phyloP scores from a whole-genome alignment of 768 basidiomycete species.

The Collybia nuda region DNA sequence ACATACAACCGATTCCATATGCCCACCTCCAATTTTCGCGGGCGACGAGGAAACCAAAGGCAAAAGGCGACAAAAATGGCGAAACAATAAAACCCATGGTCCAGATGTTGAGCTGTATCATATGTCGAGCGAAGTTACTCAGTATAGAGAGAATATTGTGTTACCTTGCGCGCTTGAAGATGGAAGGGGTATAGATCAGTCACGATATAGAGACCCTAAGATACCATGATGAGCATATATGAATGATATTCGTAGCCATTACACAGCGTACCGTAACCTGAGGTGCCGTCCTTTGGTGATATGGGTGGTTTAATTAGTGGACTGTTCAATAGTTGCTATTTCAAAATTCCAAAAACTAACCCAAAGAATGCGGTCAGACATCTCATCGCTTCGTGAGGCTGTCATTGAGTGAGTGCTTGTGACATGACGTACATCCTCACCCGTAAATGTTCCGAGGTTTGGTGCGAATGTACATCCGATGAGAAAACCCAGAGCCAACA shows the following conservation, averaged over 20 bases:
- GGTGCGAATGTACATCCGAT: constrained; percentile 55
- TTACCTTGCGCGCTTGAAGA: constrained; percentile 51
- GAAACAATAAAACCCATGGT: constrained; percentile 73
- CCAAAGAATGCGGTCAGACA: constrained; percentile 33
- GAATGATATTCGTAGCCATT: not conserved
- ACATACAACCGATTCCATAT: constrained; percentile 65
- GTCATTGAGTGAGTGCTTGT: not conserved
- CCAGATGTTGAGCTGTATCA: constrained; percentile 59
- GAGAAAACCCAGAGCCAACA: constrained; percentile 50
- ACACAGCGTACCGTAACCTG: constrained; percentile 41
- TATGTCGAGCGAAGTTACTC: not conserved
- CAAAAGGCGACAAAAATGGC: constrained; percentile 63
- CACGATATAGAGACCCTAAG: constrained; percentile 45
- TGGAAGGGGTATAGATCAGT: constrained; percentile 62
- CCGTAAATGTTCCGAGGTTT: constrained; percentile 42
- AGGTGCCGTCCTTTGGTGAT: constrained; percentile 39
- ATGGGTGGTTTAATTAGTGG: not conserved
- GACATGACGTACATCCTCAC: constrained; percentile 5
- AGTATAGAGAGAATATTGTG: not conserved
- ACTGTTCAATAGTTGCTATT: not conserved
- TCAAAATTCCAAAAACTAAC: constrained; percentile 1
- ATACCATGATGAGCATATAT: not conserved
- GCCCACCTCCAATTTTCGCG: constrained; percentile 62
- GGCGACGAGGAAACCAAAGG: constrained; percentile 68
- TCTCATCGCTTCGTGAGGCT: constrained; percentile 23